A percentile compares a stretch with the other conserved stretches of the same genome.
Evolutionary conservation across 441 rosid species (phyloP).

Genomic region (Kokia cookei): DNA sequence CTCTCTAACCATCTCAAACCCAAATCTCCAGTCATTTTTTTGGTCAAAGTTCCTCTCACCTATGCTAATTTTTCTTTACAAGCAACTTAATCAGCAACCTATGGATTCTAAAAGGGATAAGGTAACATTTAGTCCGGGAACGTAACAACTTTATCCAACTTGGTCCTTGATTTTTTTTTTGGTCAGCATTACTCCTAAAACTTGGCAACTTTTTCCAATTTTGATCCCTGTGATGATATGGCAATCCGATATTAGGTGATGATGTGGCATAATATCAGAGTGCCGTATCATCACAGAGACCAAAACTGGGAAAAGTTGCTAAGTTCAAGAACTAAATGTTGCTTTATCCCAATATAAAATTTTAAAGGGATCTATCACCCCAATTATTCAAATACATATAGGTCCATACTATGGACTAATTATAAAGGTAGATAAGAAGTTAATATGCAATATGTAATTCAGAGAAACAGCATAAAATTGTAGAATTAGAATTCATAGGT

Average conservation of each 20-base stretch:
- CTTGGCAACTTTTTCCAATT: too few species aligned
- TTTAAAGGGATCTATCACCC: neutral
- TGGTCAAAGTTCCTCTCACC: neutral
- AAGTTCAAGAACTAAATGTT: too few species aligned
- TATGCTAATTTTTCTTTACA: neutral
- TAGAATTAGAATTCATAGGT: conserved; percentile 1
- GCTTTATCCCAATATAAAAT: too few species aligned
- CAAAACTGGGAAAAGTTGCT: too few species aligned
- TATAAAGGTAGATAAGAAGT: neutral
- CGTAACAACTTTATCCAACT: too few species aligned
- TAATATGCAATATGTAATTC: conserved; percentile 5
- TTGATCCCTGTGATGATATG: too few species aligned
- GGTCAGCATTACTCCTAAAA: too few species aligned
- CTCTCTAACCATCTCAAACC: neutral
- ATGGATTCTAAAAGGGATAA: neutral
- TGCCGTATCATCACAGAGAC: too few species aligned
- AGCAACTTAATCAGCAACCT: neutral
- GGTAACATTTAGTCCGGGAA: too few species aligned
- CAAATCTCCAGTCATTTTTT: neutral
- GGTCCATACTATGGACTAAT: neutral
- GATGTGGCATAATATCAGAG: too few species aligned
- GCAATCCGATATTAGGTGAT: too few species aligned
- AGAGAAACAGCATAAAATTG: conserved; percentile 2
- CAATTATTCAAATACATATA: neutral
- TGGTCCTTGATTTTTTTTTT: too few species aligned